These are phyloP conservation scores for Hanseniaspora clermontiae DNA, from an alignment of 805 yeast species.

Conservation along the genomic window DNA sequence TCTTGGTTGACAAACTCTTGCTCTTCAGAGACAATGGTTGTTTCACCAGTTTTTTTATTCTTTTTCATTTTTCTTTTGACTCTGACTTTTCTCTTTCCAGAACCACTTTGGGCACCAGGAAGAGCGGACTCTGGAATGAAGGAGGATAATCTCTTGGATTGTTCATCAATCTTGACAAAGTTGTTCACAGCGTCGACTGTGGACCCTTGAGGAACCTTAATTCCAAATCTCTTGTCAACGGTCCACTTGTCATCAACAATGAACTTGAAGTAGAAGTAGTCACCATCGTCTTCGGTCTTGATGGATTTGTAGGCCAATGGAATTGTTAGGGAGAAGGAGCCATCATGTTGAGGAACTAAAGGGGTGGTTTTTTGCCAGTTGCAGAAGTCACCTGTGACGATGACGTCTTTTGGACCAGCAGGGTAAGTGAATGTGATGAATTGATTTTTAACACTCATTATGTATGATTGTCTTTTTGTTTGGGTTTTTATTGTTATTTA, in stretches of 20 bases:
- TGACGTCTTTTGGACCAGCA: constrained; percentile 43
- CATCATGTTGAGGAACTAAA: constrained; percentile 46
- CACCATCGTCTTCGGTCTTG: constrained; percentile 18
- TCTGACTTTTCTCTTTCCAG: constrained; percentile 23
- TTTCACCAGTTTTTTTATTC: constrained; percentile 33
- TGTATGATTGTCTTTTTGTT: not conserved
- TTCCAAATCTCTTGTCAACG: constrained; percentile 30
- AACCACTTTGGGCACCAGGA: constrained; percentile 14
- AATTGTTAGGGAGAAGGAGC: constrained; percentile 38
- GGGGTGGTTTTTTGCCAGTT: constrained; percentile 52
- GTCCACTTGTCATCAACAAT: constrained; percentile 63
- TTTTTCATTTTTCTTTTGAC: constrained; percentile 31
- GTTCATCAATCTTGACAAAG: constrained; percentile 23
- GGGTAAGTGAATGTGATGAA: constrained; percentile 30
- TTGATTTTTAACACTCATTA: constrained; percentile 10
- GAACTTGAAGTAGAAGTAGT: constrained; percentile 38
- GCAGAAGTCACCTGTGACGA: constrained; percentile 60
- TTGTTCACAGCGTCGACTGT: constrained; percentile 32
- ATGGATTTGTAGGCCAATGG: constrained; percentile 42
- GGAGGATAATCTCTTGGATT: constrained; percentile 14
- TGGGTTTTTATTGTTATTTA: too few species aligned
- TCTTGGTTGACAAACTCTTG: constrained; percentile 20
- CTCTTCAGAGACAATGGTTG: constrained; percentile 27
- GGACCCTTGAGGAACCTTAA: constrained; percentile 36
- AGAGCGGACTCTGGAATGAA: constrained; percentile 19